Evolutionary conservation across 306 rosid genomes (phyloP).

Genomic region (Sophora flavescens): DNA sequence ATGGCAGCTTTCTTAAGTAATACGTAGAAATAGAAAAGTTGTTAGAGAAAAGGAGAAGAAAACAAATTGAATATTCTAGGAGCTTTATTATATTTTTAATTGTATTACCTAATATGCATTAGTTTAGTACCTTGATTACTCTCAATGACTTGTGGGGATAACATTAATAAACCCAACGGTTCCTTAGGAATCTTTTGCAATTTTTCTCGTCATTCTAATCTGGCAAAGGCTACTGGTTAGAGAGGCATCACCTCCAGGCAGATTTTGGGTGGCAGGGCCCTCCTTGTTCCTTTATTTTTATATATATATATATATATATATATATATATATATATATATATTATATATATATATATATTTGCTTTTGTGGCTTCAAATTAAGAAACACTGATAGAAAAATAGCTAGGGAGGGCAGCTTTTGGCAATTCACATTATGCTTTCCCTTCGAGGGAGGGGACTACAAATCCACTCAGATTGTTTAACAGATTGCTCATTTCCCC

Average conservation of each 20-base stretch:
- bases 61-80: slow-evolving; percentile 28
- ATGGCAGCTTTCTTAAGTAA: slow-evolving; percentile 4
- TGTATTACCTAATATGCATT: slow-evolving; percentile 45
- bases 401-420: slow-evolving; percentile 11
- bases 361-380: slow-evolving; percentile 37
- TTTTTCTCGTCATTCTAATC: slow-evolving; percentile 41
- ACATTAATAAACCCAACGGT: slow-evolving; percentile 42
- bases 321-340: too few relatives aligned
- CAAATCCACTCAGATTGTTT: slow-evolving; percentile 8
- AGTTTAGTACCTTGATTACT: slow-evolving; percentile 45
- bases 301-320: too few relatives aligned
- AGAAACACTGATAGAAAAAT: slow-evolving; percentile 27
- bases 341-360: too few relatives aligned
- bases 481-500: background rate
- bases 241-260: slow-evolving; percentile 38
- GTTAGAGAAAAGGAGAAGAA: slow-evolving; percentile 22
- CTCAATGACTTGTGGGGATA: slow-evolving; percentile 56
- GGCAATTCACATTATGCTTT: slow-evolving; percentile 30
- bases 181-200: slow-evolving; percentile 41
- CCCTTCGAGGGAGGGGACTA: slow-evolving; percentile 21
- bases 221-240: slow-evolving; percentile 43
- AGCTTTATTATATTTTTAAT: slow-evolving; percentile 17
- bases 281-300: slow-evolving; percentile 13
- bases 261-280: slow-evolving; percentile 52
- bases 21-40: slow-evolving; percentile 14